These are phyloP conservation scores for Truncatella angustata DNA, from an alignment of 2,329 filamentous ascomycete species.

Conservation along the genomic window DNA sequence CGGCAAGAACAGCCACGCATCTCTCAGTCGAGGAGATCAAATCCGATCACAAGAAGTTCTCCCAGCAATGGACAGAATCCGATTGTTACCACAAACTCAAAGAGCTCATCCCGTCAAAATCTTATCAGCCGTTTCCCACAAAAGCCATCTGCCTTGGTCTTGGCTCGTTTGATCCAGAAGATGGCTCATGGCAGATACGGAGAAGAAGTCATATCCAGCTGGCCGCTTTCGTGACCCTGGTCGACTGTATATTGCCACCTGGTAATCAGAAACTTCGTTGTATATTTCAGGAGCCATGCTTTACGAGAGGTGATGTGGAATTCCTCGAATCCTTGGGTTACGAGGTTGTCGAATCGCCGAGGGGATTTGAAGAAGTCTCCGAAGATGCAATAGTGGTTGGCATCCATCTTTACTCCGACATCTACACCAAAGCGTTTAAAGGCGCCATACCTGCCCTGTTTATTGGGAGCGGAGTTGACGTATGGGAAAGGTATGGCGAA, in stretches of 20 bases:
- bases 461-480: conserved; percentile 53
- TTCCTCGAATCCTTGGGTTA: conserved; percentile 59
- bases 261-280: conserved; percentile 35
- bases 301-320: conserved; percentile 43
- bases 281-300: conserved; percentile 54
- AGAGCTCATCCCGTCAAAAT: conserved; percentile 28
- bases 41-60: conserved; percentile 20
- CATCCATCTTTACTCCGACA: conserved; percentile 56
- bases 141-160: conserved; percentile 54
- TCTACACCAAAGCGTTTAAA: conserved; percentile 51
- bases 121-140: conserved; percentile 23
- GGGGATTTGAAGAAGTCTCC: conserved; percentile 49
- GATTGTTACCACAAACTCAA: conserved; percentile 31
- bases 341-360: conserved; percentile 47
- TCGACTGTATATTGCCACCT: conserved; percentile 35
- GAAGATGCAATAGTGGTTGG: conserved; percentile 55
- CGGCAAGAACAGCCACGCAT: conserved; percentile 9
- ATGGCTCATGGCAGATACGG: conserved; percentile 43
- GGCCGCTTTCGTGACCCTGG: conserved; percentile 48
- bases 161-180: conserved; percentile 52
- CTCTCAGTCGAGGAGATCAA: conserved; percentile 22
- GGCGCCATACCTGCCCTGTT: conserved; percentile 49
- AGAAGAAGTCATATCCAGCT: conserved; percentile 51
- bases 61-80: conserved; percentile 24
- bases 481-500: conserved; percentile 42